Base-by-base conservation (phyloP, 2,329 filamentous ascomycete species). In the Rutstroemia sp. region DNA sequence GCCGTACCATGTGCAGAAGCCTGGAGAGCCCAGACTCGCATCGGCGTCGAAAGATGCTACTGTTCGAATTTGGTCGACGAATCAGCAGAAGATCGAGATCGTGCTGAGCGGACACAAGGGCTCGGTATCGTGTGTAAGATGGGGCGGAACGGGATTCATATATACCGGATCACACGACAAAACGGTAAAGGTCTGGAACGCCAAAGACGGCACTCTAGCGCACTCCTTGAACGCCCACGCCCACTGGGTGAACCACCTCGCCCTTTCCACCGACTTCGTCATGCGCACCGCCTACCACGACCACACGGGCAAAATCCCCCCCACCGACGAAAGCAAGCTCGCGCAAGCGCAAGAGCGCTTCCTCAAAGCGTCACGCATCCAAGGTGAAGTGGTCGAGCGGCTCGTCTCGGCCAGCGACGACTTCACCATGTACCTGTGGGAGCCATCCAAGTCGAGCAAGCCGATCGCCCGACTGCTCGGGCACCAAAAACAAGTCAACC, bases 361-460 rank as follows among this genome's bases (percentile, higher is more conserved):
- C 68, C 85, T 94, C 65, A 90, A 91, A 69, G 91, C 91, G 1
- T 90, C 90, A 5, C 88, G 79, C 2, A 79, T 91, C 27, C 82
- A 86, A 61, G 88, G 88, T 25, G 83, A 86, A 67, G 78, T 95
- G 21, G 83, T 88, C 1, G 94, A 99, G 74, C 82, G 89, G 27
- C 74, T 97, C 4, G 88, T 95, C 2, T 95, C 91, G 8, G 94
- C 92, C 2, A 92, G 87, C 63, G 94, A 97, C 69, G 94, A 99
- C 71, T 95, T 92, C 71, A 96, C 92, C 5, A 92, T 99, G 81
- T 96, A 91, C 70, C 79, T 99, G 7, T 99, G 92, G 92, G 89
- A 95, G 59, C 92, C 92, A 0, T 78, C 85, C 9, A 79, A 77
- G 45, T 85, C 86, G 4, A 88, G 79, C 7, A 96, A 97, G 71